These are phyloP conservation scores for Candida ipomoeae DNA, from an alignment of 805 yeast genomes.

Conservation along the genomic window DNA sequence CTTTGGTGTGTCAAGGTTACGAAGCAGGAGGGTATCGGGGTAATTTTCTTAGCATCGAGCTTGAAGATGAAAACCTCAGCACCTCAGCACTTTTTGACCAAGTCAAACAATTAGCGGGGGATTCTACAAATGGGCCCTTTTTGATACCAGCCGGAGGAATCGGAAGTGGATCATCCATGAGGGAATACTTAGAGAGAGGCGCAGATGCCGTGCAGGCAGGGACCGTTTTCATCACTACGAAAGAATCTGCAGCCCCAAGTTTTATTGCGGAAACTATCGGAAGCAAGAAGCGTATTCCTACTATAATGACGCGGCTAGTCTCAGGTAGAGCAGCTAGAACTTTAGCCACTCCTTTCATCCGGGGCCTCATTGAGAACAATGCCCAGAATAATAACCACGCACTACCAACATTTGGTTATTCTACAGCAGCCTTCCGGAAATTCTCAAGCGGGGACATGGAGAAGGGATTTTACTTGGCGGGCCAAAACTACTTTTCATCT, in stretches of 20 bases:
- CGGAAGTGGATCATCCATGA: constrained; percentile 26
- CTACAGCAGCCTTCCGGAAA: constrained; percentile 30
- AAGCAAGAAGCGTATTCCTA: constrained; percentile 11
- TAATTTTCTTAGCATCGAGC: constrained; percentile 28
- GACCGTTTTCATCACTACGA: constrained; percentile 42
- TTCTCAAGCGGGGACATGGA: constrained; percentile 16
- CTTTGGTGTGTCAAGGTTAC: constrained; percentile 50
- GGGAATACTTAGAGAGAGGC: constrained; percentile 33
- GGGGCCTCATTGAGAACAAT: constrained; percentile 13
- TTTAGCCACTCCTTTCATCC: constrained; percentile 33
- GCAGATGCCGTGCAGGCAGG: constrained; percentile 57
- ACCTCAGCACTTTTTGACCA: constrained; percentile 29
- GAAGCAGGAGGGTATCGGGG: constrained; percentile 71
- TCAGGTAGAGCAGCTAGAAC: constrained; percentile 41
- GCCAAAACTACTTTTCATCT: constrained; percentile 28
- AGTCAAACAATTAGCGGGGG: constrained; percentile 11
- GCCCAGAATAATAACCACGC: constrained; percentile 1
- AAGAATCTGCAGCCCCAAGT: constrained; percentile 24
- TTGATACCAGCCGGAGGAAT: constrained; percentile 56
- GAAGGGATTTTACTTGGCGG: constrained; percentile 33
- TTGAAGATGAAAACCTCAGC: constrained; percentile 30
- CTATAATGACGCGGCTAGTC: constrained; percentile 31
- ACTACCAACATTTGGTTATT: constrained; percentile 35
- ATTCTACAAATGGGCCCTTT: constrained; percentile 19
- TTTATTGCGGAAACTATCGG: constrained; percentile 15